Conservation (phyloP, 305 asterid genomes). For the Withania somnifera region DNA sequence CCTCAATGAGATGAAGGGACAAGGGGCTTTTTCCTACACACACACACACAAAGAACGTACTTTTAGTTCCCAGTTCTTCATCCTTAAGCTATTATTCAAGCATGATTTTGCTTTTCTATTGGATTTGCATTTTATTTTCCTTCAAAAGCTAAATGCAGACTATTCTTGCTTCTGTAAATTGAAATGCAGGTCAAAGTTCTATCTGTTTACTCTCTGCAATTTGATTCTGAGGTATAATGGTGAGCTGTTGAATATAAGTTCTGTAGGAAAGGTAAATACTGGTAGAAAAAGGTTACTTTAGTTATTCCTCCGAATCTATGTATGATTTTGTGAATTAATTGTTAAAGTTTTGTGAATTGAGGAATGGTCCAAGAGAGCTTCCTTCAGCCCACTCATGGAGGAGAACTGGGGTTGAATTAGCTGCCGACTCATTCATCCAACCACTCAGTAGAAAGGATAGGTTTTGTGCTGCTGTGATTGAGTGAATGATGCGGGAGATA, state of each 20-base stretch:
- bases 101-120: background rate
- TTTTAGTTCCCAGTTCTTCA: background rate
- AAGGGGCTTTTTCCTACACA: background rate
- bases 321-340: background rate
- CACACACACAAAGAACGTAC: background rate
- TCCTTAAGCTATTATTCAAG: background rate
- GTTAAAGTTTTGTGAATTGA: conserved; percentile 10
- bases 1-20: background rate
- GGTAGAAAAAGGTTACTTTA: background rate
- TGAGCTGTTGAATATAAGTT: background rate
- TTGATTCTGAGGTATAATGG: background rate
- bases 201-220: background rate
- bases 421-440: conserved; percentile 98
- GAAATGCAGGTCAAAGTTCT: background rate
- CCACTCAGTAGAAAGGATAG: conserved; percentile 49
- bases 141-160: background rate
- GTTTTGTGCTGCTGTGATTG: conserved; percentile 65
- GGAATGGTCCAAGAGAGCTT: conserved; percentile 68
- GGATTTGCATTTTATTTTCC: background rate
- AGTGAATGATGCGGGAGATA: conserved; percentile 99
- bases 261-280: background rate
- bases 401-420: conserved; percentile 68
- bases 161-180: background rate
- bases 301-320: background rate
- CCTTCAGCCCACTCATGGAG: conserved; percentile 92